phyloP scores from a whole-genome alignment of 768 basidiomycete genomes.

The Podaxis rugospora region DNA sequence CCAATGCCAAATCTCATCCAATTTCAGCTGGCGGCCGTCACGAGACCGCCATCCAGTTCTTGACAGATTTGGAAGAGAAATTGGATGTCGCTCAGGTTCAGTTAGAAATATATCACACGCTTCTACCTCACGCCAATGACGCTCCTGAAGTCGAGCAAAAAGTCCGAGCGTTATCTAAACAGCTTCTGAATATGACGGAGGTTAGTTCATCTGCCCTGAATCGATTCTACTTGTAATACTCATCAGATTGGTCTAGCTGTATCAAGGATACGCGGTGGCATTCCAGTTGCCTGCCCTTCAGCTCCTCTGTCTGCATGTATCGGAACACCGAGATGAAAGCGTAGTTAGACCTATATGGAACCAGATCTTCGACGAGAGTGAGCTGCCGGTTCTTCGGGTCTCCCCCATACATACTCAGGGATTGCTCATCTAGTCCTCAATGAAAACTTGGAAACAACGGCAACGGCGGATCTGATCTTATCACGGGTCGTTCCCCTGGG shows the following conservation, averaged over 20 bases:
- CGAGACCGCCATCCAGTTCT: slow-evolving; percentile 90
- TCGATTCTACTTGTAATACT: not conserved
- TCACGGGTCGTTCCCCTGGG: slow-evolving; percentile 68
- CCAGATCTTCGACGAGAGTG: slow-evolving; percentile 78
- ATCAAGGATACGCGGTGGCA: slow-evolving; percentile 81
- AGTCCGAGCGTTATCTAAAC: slow-evolving; percentile 53
- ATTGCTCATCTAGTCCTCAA: slow-evolving; percentile 40
- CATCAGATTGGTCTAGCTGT: slow-evolving; percentile 52
- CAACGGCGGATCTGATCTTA: slow-evolving; percentile 57
- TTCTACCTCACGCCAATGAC: slow-evolving; percentile 58
- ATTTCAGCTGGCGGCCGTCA: slow-evolving; percentile 72
- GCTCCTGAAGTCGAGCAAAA: slow-evolving; percentile 59
- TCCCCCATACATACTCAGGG: not conserved
- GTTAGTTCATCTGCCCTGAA: slow-evolving; percentile 36
- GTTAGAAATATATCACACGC: slow-evolving; percentile 76
- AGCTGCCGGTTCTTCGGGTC: slow-evolving; percentile 18
- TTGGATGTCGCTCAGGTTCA: slow-evolving; percentile 97
- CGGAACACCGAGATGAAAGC: slow-evolving; percentile 84
- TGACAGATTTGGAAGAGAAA: slow-evolving; percentile 94
- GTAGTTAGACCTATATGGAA: slow-evolving; percentile 87
- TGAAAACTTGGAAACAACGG: slow-evolving; percentile 49
- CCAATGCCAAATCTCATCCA: slow-evolving; percentile 94
- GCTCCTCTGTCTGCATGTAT: slow-evolving; percentile 87
- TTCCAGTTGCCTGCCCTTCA: slow-evolving; percentile 82
- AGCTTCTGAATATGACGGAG: slow-evolving; percentile 79